Percentiles rank a stretch among this genome's conserved stretches.
Evolutionary conservation across 371 early-diverging fungal genomes (phyloP).

Genomic region (Circinella minor): DNA sequence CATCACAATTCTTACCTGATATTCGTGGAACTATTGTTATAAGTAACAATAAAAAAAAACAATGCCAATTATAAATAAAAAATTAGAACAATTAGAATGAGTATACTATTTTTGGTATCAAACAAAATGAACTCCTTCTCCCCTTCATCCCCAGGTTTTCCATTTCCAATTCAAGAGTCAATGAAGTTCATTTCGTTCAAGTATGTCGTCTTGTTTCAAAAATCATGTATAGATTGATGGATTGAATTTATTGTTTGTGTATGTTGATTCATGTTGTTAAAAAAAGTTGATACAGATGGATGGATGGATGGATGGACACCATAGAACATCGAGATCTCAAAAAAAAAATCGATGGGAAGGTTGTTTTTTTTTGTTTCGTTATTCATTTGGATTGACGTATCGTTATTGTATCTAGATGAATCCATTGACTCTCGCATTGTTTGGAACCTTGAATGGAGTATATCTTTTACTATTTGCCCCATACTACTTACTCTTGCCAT

Average conservation of each 20-base stretch:
- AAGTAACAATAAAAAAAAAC: neutral
- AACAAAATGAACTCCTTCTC: too few species aligned
- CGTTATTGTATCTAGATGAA: conserved; percentile 12
- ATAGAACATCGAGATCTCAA: too few species aligned
- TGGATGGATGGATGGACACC: conserved; percentile 11
- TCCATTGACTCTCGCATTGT: conserved; percentile 2
- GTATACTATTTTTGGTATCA: neutral
- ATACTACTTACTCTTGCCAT: conserved; percentile 15
- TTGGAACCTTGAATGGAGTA: neutral
- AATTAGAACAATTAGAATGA: neutral
- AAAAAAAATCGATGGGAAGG: neutral
- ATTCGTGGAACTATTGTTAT: conserved; percentile 23
- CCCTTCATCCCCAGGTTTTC: neutral
- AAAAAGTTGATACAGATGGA: neutral
- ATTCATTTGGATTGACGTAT: conserved; percentile 5
- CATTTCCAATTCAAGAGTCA: neutral
- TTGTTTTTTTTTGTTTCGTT: neutral
- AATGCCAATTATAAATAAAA: neutral
- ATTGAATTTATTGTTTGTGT: too few species aligned
- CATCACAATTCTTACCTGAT: conserved; percentile 14
- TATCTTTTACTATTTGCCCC: too few species aligned
- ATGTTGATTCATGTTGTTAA: neutral
- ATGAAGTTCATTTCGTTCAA: neutral
- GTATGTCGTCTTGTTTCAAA: neutral
- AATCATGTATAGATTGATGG: neutral